phyloP scores from a whole-genome alignment of 2,329 filamentous ascomycete genomes.

The Aspergillus cejpii region DNA sequence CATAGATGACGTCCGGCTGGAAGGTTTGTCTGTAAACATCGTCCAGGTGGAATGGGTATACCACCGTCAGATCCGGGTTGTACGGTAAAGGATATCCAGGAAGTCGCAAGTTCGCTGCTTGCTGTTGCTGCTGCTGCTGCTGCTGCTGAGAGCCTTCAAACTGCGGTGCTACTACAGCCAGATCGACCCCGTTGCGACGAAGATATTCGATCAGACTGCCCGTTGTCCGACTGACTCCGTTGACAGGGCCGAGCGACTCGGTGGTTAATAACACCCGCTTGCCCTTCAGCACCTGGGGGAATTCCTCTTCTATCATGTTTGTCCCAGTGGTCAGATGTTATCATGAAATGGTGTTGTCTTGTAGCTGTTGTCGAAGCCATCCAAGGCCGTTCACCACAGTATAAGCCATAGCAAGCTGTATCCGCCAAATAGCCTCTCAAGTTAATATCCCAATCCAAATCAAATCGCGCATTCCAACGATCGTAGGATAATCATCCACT shows the following conservation, averaged over 20 bases:
- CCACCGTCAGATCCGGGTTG: conserved; percentile 64
- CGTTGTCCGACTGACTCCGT: conserved; percentile 66
- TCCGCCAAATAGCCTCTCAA: too few species aligned
- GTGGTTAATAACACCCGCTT: conserved; percentile 62
- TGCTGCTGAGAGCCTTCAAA: conserved; percentile 44
- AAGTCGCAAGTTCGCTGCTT: conserved; percentile 46
- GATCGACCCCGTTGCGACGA: conserved; percentile 55
- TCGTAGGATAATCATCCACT: too few species aligned
- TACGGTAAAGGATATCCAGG: conserved; percentile 62
- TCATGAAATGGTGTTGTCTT: too few species aligned
- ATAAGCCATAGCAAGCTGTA: too few species aligned
- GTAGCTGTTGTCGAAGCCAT: too few species aligned
- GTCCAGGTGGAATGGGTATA: conserved; percentile 61
- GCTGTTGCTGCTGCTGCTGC: too few species aligned
- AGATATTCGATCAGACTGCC: conserved; percentile 63
- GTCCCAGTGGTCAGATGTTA: background rate
- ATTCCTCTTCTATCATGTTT: conserved; percentile 18
- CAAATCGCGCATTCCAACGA: too few species aligned
- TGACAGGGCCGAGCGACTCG: conserved; percentile 65
- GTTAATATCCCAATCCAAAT: too few species aligned
- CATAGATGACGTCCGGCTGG: conserved; percentile 61
- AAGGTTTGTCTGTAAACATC: conserved; percentile 57
- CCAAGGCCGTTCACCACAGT: too few species aligned
- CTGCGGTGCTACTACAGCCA: conserved; percentile 61
- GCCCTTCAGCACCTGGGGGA: conserved; percentile 47